Conservation (phyloP, 2,329 filamentous ascomycete genomes). For the Chaetomium strumarium region DNA sequence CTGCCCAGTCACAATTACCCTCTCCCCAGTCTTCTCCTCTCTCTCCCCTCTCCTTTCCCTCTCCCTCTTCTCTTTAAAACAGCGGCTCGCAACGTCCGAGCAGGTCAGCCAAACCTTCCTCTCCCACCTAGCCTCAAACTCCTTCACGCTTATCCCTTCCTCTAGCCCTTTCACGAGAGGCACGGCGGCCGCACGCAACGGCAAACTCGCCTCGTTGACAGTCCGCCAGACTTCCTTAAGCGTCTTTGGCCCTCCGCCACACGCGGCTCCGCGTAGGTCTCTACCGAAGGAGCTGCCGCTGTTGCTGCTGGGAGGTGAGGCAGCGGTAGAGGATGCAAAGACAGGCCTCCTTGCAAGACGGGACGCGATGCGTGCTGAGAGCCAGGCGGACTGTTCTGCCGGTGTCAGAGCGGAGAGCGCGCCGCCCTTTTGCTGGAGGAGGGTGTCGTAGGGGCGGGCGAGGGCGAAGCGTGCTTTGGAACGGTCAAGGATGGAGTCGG, state of each 20-base stretch:
- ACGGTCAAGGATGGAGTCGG: constrained; percentile 44
- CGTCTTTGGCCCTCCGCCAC: constrained; percentile 37
- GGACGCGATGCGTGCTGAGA: constrained; percentile 43
- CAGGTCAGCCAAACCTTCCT: constrained; percentile 39
- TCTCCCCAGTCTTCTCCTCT: constrained; percentile 21
- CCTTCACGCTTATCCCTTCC: constrained; percentile 29
- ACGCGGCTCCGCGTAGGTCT: constrained; percentile 25
- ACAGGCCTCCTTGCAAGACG: constrained; percentile 27
- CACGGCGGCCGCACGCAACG: constrained; percentile 37
- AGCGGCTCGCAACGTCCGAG: constrained; percentile 39
- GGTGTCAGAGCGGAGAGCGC: constrained; percentile 38
- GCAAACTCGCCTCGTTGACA: constrained; percentile 46
- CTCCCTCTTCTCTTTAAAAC: constrained; percentile 38
- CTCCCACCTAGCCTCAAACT: constrained; percentile 39
- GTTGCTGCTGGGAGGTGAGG: background rate
- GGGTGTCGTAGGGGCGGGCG: constrained; percentile 44
- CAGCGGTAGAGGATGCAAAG: background rate
- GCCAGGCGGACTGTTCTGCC: constrained; percentile 47
- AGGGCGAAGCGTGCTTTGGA: constrained; percentile 43
- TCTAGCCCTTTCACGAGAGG: constrained; percentile 38
- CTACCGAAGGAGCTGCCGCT: background rate
- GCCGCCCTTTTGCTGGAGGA: constrained; percentile 29
- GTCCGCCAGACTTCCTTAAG: constrained; percentile 55
- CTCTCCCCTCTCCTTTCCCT: constrained; percentile 19
- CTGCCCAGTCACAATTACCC: constrained; percentile 29